Base-by-base conservation (phyloP, 352 stramenopile species). In the Aphanomyces astaci region DNA sequence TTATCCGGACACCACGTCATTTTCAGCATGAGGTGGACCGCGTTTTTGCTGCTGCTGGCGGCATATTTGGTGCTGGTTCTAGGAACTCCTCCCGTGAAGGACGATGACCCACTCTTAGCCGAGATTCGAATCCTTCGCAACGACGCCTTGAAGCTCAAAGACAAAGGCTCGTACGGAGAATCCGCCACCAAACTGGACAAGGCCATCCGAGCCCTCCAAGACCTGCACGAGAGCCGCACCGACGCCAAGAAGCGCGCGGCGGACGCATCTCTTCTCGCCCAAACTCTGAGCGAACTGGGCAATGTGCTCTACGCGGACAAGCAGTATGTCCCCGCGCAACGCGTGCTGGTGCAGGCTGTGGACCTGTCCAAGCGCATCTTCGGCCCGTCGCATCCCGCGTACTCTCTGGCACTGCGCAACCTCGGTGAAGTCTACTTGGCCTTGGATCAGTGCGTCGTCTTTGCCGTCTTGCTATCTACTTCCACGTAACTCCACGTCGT, bases 251-350 rank as follows among this genome's bases (percentile, higher is more conserved):
- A 89, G 15, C 74, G 85, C 15, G 84, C 82, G 1, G 77, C 85
- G 72, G 86, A 94, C 63, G 86, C 86, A 4, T 75, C 83, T 32
- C 71, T 90, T 39, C 88, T 92, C 63, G 77, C 82, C 11, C 86
- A 94, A 67, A 74, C 92, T 51, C 77, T 94, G 51, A 88, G 78
- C 46, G 86, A 94, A 69, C 90, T 92, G 45, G 86, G 86, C 11
- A 82, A 80, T 4, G 79, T 92, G 17, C 70, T 94, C 4, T 84
- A 88, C 45, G 81, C 83, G 60, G 75, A 81, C 40, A 80, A 90
- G 49, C 75, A 90, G 39, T 86, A 82, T 59, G 82, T 89, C 46
- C 81, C 92, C 57, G 86, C 86, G 1, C 79, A 89, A 15, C 81
- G 90, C 24, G 84, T 94, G 36, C 69, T 94, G 1, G 76, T 90